phyloP scores from a whole-genome alignment of 768 basidiomycete species.

The Leccinum longicurvipes region DNA sequence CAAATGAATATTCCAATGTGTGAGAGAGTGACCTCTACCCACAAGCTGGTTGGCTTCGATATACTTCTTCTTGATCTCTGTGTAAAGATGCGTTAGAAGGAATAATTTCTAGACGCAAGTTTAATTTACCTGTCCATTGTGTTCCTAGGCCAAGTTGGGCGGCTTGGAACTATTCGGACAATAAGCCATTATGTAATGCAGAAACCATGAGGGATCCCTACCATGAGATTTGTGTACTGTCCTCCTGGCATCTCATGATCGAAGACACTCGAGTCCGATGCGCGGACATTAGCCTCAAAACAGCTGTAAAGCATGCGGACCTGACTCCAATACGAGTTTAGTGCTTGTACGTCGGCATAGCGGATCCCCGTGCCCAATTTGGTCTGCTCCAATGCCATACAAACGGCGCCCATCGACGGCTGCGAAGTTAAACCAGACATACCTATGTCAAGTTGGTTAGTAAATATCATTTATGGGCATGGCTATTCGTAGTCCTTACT shows the following conservation, averaged over 20 bases:
- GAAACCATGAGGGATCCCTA: conserved; percentile 35
- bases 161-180: conserved; percentile 83
- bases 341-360: conserved; percentile 93
- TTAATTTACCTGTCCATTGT: conserved; percentile 77
- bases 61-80: conserved; percentile 97
- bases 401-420: conserved; percentile 97
- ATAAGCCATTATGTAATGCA: conserved; percentile 20
- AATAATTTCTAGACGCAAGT: conserved; percentile 7
- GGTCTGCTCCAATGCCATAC: conserved; percentile 93
- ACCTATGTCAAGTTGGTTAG: conserved; percentile 46
- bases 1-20: conserved; percentile 3
- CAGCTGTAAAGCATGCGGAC: conserved; percentile 92
- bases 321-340: conserved; percentile 98
- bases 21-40: conserved; percentile 26
- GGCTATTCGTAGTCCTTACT: conserved; percentile 50
- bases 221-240: conserved; percentile 92
- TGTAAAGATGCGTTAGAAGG: conserved; percentile 1
- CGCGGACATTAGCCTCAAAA: conserved; percentile 97
- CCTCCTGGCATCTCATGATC: conserved; percentile 99
- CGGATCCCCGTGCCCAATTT: conserved; percentile 92
- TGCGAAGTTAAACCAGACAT: conserved; percentile 99
- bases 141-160: conserved; percentile 94
- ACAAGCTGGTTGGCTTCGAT: conserved; percentile 96
- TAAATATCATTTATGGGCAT: not conserved
- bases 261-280: conserved; percentile 96